Conservation (phyloP, 2,329 filamentous ascomycete genomes). For the Pseudogymnoascus sp. region DNA sequence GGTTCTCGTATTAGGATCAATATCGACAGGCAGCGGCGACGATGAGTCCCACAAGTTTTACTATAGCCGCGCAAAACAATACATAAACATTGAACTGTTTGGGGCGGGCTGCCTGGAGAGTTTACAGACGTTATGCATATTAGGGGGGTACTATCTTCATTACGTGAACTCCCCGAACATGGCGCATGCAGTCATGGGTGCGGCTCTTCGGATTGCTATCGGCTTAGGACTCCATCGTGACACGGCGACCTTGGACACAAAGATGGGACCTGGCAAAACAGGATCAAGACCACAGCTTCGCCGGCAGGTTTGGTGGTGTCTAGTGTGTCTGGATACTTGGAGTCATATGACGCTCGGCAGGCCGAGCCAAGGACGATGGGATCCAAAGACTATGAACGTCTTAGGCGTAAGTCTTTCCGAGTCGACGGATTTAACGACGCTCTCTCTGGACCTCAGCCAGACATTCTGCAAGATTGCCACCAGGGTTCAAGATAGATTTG, state of each 20-base stretch:
- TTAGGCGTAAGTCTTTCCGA: not conserved
- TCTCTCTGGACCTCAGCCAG: not conserved
- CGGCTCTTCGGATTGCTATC: constrained; percentile 18
- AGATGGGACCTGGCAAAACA: not conserved
- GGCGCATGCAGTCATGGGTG: constrained; percentile 19
- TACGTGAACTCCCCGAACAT: constrained; percentile 23
- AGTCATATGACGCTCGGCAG: constrained; percentile 2
- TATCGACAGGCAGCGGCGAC: constrained; percentile 8
- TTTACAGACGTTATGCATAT: constrained; percentile 19
- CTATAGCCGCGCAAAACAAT: not conserved
- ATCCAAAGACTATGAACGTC: constrained; percentile 2
- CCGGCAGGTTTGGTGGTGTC: constrained; percentile 35
- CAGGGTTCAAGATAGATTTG: not conserved
- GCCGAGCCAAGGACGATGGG: constrained; percentile 1
- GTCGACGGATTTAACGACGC: not conserved
- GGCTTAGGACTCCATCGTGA: constrained; percentile 19
- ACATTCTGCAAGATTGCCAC: not conserved
- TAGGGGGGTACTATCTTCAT: constrained; percentile 21
- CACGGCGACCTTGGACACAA: constrained; percentile 1
- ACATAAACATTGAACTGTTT: constrained; percentile 4
- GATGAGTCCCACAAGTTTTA: constrained; percentile 13
- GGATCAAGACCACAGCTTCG: constrained; percentile 20
- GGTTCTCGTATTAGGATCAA: constrained; percentile 11
- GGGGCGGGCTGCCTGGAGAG: constrained; percentile 16
- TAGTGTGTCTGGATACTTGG: constrained; percentile 37